A percentile compares a stretch with the other conserved stretches of the same genome.
Conservation (phyloP, 805 yeast species). For the Zygosaccharomyces siamensis region DNA sequence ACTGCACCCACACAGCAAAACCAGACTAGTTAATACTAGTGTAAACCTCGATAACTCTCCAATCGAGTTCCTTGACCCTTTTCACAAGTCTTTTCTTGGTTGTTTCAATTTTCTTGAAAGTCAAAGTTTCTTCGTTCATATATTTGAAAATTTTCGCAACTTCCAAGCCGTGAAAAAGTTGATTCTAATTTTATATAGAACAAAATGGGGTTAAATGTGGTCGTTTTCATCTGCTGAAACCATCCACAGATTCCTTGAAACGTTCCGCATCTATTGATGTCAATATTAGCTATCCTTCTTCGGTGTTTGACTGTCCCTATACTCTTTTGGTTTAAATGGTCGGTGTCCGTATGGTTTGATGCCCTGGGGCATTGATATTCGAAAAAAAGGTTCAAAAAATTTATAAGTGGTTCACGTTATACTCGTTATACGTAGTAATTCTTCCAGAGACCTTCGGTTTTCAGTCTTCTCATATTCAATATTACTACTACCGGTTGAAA, state of each 20-base stretch:
- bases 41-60: neutral
- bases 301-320: neutral
- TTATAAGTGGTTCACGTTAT: neutral
- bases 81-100: neutral
- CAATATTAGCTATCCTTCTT: neutral
- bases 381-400: neutral
- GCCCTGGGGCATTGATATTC: neutral
- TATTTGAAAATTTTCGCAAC: slow-evolving; percentile 2
- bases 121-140: neutral
- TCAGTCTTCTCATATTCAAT: neutral
- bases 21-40: neutral
- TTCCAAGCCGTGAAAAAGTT: neutral
- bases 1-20: neutral
- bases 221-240: neutral
- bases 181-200: neutral
- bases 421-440: neutral
- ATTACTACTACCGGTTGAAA: neutral
- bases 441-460: neutral
- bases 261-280: neutral
- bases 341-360: neutral
- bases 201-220: neutral
- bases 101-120: neutral
- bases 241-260: neutral
- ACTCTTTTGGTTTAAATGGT: neutral
- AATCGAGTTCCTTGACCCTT: neutral